Base-by-base conservation (phyloP, 1,284 basidiomycete species). In the Cronartium quercuum region DNA sequence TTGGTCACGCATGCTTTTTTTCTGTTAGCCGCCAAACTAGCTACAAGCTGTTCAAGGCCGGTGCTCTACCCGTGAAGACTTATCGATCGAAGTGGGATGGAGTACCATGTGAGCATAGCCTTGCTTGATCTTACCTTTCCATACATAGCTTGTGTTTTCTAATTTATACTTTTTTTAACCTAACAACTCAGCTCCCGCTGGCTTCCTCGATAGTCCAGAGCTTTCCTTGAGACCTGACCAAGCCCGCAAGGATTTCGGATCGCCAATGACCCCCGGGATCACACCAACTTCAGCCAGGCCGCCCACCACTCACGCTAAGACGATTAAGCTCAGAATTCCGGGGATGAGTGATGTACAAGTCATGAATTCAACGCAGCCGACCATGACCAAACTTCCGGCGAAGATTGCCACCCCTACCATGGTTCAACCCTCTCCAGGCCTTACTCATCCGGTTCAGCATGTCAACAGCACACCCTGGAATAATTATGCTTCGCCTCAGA, bases 11-110 rank as follows among this genome's bases (percentile, higher is more conserved):
- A 9, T 47, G 24, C 57, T 38, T 47, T 55, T 18, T 61, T 24
- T 62, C 42, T 13, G 29, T 21, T n/a, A 75, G 71, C 44, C 71
- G 71, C 37, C 71, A 75, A 66, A 75, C 71, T 13, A 75, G 71
- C 38, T 75, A 75, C 21, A 75, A 75, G 71, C 29, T 75, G n/a
- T 75, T 75, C 65, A 75, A 75, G 29, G 71, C 71, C 15, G 71
- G 71, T 37, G 71, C 71, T 47, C 42, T 75, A 35, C 71, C 71
- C 6, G 71, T 75, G 1, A 75, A 75, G 42, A 75, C 71, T 41
- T 75, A 75, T 41, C 29, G 71, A 37, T 75, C 71, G 12, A 75
- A 75, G 41, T 75, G 71, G 71, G 65, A 75, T 29, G 65, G 42
- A 37, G 18, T 75, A 18, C 38, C 65, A 24, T 44, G 71, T 75